Percentiles rank a stretch among this genome's conserved stretches.
phyloP scores from a whole-genome alignment of 495 filamentous ascomycete species.

The Parathielavia hyrcaniae region DNA sequence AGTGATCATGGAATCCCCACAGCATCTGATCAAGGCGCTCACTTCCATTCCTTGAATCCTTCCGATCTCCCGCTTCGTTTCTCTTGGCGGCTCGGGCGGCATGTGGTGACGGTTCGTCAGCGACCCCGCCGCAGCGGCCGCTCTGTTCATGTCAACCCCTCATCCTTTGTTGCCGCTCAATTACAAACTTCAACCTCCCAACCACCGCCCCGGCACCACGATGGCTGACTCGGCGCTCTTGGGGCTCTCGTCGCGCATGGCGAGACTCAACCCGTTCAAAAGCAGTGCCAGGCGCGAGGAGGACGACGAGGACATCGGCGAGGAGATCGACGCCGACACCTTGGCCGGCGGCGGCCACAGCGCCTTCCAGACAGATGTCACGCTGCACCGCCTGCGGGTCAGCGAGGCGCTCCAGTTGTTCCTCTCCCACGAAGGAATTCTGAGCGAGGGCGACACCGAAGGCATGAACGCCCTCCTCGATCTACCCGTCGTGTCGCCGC shows the following conservation, averaged over 20 bases:
- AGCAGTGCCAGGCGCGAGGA: slow-evolving; percentile 10
- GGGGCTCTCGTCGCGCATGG: slow-evolving; percentile 5
- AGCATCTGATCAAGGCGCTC: too few species aligned
- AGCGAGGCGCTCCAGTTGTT: slow-evolving; percentile 44
- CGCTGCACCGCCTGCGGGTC: slow-evolving; percentile 41
- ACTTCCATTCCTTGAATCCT: too few species aligned
- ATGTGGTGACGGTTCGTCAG: too few species aligned
- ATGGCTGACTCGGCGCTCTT: not conserved
- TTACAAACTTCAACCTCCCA: not conserved
- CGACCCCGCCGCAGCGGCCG: too few species aligned
- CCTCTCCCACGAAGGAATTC: slow-evolving; percentile 35
- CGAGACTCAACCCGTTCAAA: slow-evolving; percentile 25
- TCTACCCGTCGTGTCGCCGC: slow-evolving; percentile 43
- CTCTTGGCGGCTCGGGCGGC: too few species aligned
- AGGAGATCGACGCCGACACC: slow-evolving; percentile 39
- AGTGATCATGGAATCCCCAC: too few species aligned
- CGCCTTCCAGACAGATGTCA: slow-evolving; percentile 33
- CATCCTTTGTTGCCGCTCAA: too few species aligned
- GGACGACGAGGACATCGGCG: slow-evolving; percentile 48
- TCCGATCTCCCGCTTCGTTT: too few species aligned
- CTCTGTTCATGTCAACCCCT: too few species aligned
- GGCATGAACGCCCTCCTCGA: slow-evolving; percentile 33
- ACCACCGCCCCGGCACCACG: not conserved
- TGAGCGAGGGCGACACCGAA: slow-evolving; percentile 34
- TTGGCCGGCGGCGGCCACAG: slow-evolving; percentile 48